Conservation (phyloP, 441 rosid genomes). For the Corymbia calophylla region DNA sequence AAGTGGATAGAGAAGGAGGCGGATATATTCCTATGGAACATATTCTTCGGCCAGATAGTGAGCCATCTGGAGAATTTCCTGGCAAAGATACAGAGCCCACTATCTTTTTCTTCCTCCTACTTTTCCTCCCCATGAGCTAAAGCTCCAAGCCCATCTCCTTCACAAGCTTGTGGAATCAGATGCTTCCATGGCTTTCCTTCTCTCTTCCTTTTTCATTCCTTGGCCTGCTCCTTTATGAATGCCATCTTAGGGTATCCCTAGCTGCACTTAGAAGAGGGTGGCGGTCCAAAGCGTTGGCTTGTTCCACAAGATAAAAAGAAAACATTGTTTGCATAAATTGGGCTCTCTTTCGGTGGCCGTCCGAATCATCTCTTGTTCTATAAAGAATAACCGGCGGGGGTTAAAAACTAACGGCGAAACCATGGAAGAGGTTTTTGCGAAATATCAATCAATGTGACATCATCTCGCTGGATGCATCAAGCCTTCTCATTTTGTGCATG, state of each 20-base stretch:
- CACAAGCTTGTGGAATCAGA: background rate
- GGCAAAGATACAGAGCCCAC: background rate
- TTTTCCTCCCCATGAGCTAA: background rate
- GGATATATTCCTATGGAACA: background rate
- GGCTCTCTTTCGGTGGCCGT: background rate
- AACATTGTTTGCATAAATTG: background rate
- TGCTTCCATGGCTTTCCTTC: background rate
- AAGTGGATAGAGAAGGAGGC: background rate
- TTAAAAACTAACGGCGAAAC: fast-evolving
- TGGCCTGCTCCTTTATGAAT: background rate
- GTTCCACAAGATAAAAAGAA: background rate
- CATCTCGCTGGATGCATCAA: background rate
- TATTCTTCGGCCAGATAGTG: background rate
- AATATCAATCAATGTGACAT: background rate
- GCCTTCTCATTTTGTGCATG: background rate
- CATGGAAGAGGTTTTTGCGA: background rate
- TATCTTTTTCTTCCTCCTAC: background rate
- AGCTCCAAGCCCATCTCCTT: background rate
- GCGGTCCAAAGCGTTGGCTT: background rate
- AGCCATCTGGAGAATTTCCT: background rate
- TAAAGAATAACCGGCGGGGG: background rate
- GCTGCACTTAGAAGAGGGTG: background rate
- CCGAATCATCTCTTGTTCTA: background rate
- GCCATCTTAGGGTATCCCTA: background rate
- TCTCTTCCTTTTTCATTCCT: background rate